Evolutionary conservation across 257 asterid genomes (phyloP).

Genomic region (Solanum ossicruentum): DNA sequence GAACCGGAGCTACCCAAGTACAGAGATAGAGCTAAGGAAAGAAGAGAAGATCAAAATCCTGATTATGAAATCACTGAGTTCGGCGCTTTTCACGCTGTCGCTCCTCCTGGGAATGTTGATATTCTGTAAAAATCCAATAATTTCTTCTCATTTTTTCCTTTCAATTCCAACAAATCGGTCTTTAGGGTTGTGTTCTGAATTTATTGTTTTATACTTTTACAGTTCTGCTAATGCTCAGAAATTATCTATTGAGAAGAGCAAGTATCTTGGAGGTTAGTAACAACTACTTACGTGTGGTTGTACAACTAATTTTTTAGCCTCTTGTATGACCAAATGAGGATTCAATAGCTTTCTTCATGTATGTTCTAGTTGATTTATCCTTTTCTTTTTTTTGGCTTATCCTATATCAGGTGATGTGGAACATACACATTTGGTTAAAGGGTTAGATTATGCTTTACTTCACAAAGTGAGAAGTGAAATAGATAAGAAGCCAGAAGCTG

Average conservation of each 20-base stretch:
- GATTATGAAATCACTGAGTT: constrained; percentile 81
- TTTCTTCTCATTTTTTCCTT: not conserved
- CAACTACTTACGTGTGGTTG: not conserved
- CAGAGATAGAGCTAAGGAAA: constrained; percentile 91
- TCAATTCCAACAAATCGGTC: too few relatives aligned
- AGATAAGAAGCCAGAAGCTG: constrained; percentile 79
- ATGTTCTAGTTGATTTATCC: not conserved
- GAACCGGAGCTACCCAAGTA: constrained; percentile 79
- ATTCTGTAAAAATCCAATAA: constrained; percentile 26
- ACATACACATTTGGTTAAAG: constrained; percentile 97
- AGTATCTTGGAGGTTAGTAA: constrained; percentile 87
- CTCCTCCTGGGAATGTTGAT: constrained; percentile 92
- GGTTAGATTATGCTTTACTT: constrained; percentile 94
- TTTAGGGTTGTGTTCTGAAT: not conserved
- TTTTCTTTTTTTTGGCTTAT: constrained; percentile 4
- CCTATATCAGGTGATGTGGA: constrained; percentile 85
- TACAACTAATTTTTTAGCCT: not conserved
- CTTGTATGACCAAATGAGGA: not conserved
- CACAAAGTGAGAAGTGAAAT: constrained; percentile 93
- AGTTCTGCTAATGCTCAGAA: constrained; percentile 92
- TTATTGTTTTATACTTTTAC: constrained; percentile 1
- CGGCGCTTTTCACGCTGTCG: constrained; percentile 89
- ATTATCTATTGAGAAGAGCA: constrained; percentile 97
- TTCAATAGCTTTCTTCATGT: not conserved
- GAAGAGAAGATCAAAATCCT: constrained; percentile 95